A percentile compares a stretch with the other conserved stretches of the same genome.
phyloP scores from a whole-genome alignment of 2,329 filamentous ascomycete species.

The Grosmannia clavigera region DNA sequence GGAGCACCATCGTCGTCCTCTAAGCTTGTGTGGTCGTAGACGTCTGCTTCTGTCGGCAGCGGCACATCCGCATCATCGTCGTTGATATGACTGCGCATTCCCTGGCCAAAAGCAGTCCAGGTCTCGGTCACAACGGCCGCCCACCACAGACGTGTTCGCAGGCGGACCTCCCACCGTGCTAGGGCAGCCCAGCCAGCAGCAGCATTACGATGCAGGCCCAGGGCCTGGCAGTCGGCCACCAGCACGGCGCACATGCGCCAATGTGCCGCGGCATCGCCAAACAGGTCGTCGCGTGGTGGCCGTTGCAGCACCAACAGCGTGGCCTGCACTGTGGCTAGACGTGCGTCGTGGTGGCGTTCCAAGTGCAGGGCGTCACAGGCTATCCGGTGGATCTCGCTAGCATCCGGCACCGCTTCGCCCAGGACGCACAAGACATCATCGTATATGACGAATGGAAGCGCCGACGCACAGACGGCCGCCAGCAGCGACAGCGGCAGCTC shows the following conservation, averaged over 20 bases:
- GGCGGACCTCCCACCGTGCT: slow-evolving; percentile 2
- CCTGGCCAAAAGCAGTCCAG: slow-evolving; percentile 5
- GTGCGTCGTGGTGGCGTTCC: background rate
- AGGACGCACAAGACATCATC: slow-evolving; percentile 3
- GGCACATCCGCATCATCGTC: background rate
- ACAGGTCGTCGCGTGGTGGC: background rate
- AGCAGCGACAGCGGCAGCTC: slow-evolving; percentile 1
- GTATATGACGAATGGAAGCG: slow-evolving; percentile 2
- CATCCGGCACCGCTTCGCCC: background rate
- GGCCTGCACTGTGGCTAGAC: slow-evolving; percentile 2
- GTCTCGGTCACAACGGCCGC: slow-evolving; percentile 2
- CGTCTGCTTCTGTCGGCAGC: background rate
- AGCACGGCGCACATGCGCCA: slow-evolving; percentile 1
- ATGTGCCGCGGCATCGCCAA: background rate
- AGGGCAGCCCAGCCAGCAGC: background rate
- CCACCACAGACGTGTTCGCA: slow-evolving; percentile 7
- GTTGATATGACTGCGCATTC: slow-evolving; percentile 6
- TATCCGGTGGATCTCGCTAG: background rate
- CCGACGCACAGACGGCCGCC: slow-evolving; percentile 1
- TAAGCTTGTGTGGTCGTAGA: background rate
- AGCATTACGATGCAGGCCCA: slow-evolving; percentile 2
- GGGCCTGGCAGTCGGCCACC: background rate
- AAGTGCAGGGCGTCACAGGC: background rate
- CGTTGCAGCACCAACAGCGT: slow-evolving; percentile 4
- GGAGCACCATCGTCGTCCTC: background rate